Percentiles rank a stretch among this genome's conserved stretches.
Evolutionary conservation across 176 grass and related monocot species (phyloP).

Genomic region (Oryza officinalis): DNA sequence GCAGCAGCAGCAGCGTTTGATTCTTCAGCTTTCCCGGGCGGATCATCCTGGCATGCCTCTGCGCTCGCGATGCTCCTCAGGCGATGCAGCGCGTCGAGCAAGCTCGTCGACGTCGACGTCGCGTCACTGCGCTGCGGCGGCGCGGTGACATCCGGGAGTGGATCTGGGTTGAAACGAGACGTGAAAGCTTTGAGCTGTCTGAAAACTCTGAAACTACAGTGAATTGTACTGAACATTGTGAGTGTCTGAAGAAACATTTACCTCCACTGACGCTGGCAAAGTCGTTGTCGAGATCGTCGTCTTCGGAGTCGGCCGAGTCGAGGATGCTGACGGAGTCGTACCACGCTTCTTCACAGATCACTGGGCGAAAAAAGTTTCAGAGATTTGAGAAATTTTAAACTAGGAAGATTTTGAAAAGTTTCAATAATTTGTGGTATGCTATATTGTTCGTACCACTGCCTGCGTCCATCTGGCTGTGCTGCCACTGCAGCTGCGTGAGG

Average conservation of each 20-base stretch:
- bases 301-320: constrained; percentile 44
- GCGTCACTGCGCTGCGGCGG: constrained; percentile 27
- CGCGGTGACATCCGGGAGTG: constrained; percentile 52
- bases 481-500: constrained; percentile 94
- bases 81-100: constrained; percentile 35
- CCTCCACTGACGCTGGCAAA: constrained; percentile 86
- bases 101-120: constrained; percentile 10
- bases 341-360: constrained; percentile 84
- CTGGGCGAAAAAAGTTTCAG: constrained; percentile 35
- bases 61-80: constrained; percentile 50
- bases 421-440: background rate
- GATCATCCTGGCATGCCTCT: constrained; percentile 31
- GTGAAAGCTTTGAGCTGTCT: background rate
- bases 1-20: background rate
- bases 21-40: background rate
- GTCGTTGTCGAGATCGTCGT: constrained; percentile 77
- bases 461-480: constrained; percentile 80
- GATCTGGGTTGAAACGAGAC: constrained; percentile 1
- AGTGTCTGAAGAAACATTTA: constrained; percentile 23
- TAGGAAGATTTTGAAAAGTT: background rate
- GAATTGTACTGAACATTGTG: background rate
- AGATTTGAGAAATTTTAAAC: background rate
- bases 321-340: constrained; percentile 89
- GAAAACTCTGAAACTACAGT: background rate
- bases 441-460: constrained; percentile 44